A percentile compares a stretch with the other conserved stretches of the same genome.
phyloP scores from a whole-genome alignment of 306 rosid genomes.

The Trifolium repens region DNA sequence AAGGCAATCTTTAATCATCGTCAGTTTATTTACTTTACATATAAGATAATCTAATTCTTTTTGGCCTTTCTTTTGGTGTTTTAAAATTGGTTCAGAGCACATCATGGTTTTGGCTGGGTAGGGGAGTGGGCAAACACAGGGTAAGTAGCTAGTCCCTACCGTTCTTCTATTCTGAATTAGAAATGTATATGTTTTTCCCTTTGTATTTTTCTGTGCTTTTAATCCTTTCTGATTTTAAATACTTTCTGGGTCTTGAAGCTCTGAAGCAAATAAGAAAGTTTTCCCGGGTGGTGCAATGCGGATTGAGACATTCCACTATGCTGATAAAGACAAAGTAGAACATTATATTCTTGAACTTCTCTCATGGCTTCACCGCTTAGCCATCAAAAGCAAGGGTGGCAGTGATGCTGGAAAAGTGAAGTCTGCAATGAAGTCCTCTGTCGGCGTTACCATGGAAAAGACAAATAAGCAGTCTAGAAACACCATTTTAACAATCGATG shows the following conservation, averaged over 20 bases:
- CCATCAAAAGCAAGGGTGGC: constrained; percentile 47
- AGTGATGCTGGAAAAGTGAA: constrained; percentile 37
- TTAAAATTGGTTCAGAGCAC: constrained; percentile 61
- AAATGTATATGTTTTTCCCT: neutral
- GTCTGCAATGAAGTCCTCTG: constrained; percentile 49
- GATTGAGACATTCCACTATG: constrained; percentile 81
- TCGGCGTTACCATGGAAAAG: constrained; percentile 16
- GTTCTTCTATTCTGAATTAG: constrained; percentile 18
- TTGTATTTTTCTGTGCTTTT: constrained; percentile 5
- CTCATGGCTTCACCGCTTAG: constrained; percentile 75
- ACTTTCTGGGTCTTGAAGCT: constrained; percentile 47
- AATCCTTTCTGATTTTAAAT: constrained; percentile 22
- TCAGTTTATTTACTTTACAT: constrained; percentile 1
- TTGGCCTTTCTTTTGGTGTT: constrained; percentile 39
- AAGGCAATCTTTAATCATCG: constrained; percentile 1
- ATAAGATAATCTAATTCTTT: constrained; percentile 39
- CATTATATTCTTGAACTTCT: constrained; percentile 62
- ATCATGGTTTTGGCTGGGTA: constrained; percentile 94
- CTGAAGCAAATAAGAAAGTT: constrained; percentile 56
- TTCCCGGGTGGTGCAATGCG: constrained; percentile 53
- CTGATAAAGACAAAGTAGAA: constrained; percentile 75
- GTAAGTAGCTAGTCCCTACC: constrained; percentile 54
- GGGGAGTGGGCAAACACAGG: constrained; percentile 88
- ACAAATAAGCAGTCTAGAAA: constrained; percentile 37
- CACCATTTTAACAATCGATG: constrained; percentile 50